These are phyloP conservation scores for Penicillium oxalicum DNA, from an alignment of 2,329 filamentous ascomycete species.

Conservation along the genomic window DNA sequence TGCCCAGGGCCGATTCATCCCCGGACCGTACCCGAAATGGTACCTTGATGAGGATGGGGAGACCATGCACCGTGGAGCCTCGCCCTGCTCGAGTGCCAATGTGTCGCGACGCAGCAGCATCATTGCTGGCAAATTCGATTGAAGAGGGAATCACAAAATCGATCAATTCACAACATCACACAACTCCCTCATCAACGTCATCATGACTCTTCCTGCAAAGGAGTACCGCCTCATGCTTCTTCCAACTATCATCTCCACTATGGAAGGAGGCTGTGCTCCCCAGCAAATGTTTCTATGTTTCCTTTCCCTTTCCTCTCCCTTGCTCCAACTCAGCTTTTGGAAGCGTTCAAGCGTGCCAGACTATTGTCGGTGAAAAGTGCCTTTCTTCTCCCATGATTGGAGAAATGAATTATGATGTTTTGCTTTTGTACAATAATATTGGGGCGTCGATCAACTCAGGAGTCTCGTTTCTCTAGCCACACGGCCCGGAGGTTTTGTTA, in stretches of 20 bases:
- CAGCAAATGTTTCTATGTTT: constrained; percentile 8
- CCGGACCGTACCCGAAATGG: constrained; percentile 48
- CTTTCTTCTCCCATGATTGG: neutral
- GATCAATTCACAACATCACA: too few species aligned
- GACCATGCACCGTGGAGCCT: constrained; percentile 30
- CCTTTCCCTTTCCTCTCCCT: constrained; percentile 3
- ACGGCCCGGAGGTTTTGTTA: too few species aligned
- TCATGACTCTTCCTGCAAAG: too few species aligned
- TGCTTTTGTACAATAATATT: too few species aligned
- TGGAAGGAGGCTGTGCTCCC: constrained; percentile 3
- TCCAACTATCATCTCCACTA: neutral
- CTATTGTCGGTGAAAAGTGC: constrained; percentile 12
- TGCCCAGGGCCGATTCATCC: constrained; percentile 45
- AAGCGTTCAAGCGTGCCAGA: constrained; percentile 18
- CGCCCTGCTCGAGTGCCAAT: constrained; percentile 30
- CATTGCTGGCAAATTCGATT: constrained; percentile 25
- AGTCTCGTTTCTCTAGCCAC: neutral
- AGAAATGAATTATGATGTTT: neutral
- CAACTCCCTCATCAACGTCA: too few species aligned
- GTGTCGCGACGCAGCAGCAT: constrained; percentile 34
- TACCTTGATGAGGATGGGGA: constrained; percentile 38
- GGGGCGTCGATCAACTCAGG: too few species aligned
- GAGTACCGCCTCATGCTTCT: neutral
- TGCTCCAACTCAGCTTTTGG: neutral
- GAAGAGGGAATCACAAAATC: neutral